A percentile compares a stretch with the other conserved stretches of the same genome.
These are phyloP conservation scores for Solanum habrochaites DNA, from an alignment of 257 asterid genomes.

Conservation along the genomic window DNA sequence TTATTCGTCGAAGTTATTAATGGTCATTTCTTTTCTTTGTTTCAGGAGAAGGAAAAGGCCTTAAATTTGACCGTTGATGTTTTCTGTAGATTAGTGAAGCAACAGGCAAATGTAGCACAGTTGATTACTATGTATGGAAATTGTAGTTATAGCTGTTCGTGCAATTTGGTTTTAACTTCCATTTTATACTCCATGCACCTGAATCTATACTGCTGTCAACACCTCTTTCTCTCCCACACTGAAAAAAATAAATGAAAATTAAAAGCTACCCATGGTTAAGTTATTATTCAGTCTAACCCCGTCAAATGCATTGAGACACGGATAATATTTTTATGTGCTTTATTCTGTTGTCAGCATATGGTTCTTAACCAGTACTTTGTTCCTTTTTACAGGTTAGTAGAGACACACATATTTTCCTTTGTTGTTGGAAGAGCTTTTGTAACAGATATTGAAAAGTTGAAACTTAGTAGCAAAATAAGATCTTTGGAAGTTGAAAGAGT, in stretches of 20 bases:
- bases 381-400: slow-evolving; percentile 75
- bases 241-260: background rate
- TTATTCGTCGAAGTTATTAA: background rate
- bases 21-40: slow-evolving; percentile 13
- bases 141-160: background rate
- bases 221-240: background rate
- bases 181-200: slow-evolving; percentile 8
- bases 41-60: slow-evolving; percentile 97
- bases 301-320: background rate
- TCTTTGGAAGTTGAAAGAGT: slow-evolving; percentile 83
- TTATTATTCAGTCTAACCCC: background rate
- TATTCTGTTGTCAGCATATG: slow-evolving; percentile 9
- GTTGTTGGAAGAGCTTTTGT: slow-evolving; percentile 99
- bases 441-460: slow-evolving; percentile 93
- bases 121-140: slow-evolving; percentile 67
- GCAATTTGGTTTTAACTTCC: background rate
- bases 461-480: slow-evolving; percentile 87
- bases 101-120: slow-evolving; percentile 78
- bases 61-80: slow-evolving; percentile 82
- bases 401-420: slow-evolving; percentile 93
- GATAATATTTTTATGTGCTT: background rate
- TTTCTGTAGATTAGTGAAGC: slow-evolving; percentile 96
- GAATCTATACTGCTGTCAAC: background rate
- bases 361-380: slow-evolving; percentile 10
- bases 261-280: background rate